Evolutionary conservation across 768 basidiomycete species (phyloP).

Genomic region (Pseudohyphozyma bogoriensis): DNA sequence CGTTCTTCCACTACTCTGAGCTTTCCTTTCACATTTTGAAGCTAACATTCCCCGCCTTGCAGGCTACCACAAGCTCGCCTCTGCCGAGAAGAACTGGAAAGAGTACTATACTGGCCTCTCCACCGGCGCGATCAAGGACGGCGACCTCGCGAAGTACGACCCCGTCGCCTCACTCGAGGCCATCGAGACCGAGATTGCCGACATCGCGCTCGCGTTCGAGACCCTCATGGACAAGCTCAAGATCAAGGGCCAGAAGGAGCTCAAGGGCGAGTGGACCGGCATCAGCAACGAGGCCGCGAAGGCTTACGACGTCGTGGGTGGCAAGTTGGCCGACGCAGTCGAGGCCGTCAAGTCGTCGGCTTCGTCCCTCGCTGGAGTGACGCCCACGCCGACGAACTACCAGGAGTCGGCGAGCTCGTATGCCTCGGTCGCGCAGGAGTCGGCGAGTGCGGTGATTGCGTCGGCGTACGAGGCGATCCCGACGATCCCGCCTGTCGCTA

Average conservation of each 20-base stretch:
- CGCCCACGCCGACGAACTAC: constrained; percentile 13
- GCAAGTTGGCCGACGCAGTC: constrained; percentile 10
- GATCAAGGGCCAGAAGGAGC: constrained; percentile 23
- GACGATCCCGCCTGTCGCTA: constrained; percentile 6
- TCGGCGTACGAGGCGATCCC: constrained; percentile 11
- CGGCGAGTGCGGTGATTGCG: constrained; percentile 7
- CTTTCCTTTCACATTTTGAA: background rate
- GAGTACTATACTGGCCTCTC: constrained; percentile 4
- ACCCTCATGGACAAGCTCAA: constrained; percentile 24
- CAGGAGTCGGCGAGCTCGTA: constrained; percentile 10
- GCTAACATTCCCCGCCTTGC: background rate
- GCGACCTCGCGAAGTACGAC: constrained; percentile 10
- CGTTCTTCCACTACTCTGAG: background rate
- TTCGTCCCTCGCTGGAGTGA: constrained; percentile 13
- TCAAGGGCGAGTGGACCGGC: constrained; percentile 29
- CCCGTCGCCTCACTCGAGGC: constrained; percentile 12
- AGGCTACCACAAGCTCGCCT: constrained; percentile 23
- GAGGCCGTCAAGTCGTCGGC: constrained; percentile 13
- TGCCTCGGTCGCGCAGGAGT: constrained; percentile 9
- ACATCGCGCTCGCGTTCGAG: constrained; percentile 11
- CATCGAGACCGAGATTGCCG: constrained; percentile 2
- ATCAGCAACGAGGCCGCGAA: constrained; percentile 20
- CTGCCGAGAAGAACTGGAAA: constrained; percentile 18
- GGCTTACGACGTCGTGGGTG: constrained; percentile 8
- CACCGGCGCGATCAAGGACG: constrained; percentile 17